Base-by-base conservation (phyloP, 2,329 filamentous ascomycete species). In the Nannizzia gypsea region DNA sequence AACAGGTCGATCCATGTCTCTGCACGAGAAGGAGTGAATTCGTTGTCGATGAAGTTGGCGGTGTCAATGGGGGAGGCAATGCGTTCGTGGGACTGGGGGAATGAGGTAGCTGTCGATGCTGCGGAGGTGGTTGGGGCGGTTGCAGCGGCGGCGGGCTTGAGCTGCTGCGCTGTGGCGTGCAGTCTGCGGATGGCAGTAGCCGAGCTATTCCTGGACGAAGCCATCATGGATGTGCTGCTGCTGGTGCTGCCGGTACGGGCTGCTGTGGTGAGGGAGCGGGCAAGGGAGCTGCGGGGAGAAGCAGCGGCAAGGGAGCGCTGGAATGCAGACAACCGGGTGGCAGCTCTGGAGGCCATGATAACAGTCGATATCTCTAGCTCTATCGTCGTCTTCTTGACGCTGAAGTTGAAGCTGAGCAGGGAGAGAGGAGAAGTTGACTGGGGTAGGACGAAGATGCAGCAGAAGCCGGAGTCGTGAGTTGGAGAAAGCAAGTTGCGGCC, bases 1-100 rank as follows among this genome's bases (percentile, higher is more conserved):
- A 83, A 74, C 59, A 86, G 74, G 61, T 85, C 82, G 67, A 86
- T 83, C 83, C 83, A 86, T 69, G 79, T 76, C 1, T 78, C 74
- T 6, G 83, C 78, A 64, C 81, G 74, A 5, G 83, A 85, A 3
- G 78, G 63, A 15, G 81, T 74, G 68, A 85, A 84, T 63, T 82
- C 70, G 70, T 86, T 86, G 72, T 86, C 80, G 57, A 86, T 70
- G 74, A 86, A 86, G 74, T 82, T 81, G 59, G 73, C 74, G 20
- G 81, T 83, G 67, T 83, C 76, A 60, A 74, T 67, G n/a, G 79
- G 78, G 50, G 76, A 72, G 58, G 74, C 62, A 65, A 82, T 78
- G 62, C 73, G 73, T 56, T 79, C 78, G 71, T 83, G 81, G 62
- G 66, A 75, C 59, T 71, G 79, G n/a, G 78, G 79, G 66, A 81